Percentiles rank a stretch among this genome's conserved stretches.
Conservation (phyloP, 306 rosid species). For the Malus asiatica region DNA sequence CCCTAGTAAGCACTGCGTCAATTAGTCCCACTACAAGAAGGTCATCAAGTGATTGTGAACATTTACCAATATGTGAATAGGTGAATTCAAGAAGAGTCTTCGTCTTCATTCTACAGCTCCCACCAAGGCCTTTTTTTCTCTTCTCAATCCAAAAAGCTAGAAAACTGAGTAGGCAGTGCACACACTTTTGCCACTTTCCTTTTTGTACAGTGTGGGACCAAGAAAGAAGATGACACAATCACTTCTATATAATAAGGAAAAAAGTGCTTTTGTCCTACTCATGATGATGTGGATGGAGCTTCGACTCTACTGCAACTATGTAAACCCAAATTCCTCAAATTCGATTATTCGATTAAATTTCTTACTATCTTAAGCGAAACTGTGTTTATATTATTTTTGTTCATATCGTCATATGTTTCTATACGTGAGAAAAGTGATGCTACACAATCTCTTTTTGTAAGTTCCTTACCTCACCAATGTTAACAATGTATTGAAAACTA, state of each 20-base stretch:
- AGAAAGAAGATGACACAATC: conserved; percentile 30
- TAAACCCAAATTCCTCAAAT: background rate
- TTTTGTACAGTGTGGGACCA: conserved; percentile 23
- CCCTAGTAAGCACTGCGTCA: background rate
- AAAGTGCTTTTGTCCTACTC: conserved; percentile 52
- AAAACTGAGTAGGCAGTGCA: conserved; percentile 9
- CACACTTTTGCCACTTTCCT: conserved; percentile 28
- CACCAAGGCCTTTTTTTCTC: conserved; percentile 9
- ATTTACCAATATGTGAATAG: background rate
- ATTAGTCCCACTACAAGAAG: conserved; percentile 16
- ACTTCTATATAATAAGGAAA: conserved; percentile 8
- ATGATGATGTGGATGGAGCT: conserved; percentile 36
- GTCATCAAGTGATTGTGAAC: background rate
- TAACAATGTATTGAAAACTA: background rate
- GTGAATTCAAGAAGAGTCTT: conserved; percentile 13
- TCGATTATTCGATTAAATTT: background rate
- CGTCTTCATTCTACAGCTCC: background rate
- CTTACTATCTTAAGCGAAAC: too few species aligned
- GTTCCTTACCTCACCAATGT: background rate
- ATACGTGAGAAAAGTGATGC: too few species aligned
- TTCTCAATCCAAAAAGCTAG: background rate
- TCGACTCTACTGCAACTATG: background rate
- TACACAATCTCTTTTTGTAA: background rate
- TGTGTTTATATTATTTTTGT: too few species aligned
- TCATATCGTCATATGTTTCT: too few species aligned